These are phyloP conservation scores for Neofusicoccum ribis DNA, from an alignment of 2,329 filamentous ascomycete species.

Conservation along the genomic window DNA sequence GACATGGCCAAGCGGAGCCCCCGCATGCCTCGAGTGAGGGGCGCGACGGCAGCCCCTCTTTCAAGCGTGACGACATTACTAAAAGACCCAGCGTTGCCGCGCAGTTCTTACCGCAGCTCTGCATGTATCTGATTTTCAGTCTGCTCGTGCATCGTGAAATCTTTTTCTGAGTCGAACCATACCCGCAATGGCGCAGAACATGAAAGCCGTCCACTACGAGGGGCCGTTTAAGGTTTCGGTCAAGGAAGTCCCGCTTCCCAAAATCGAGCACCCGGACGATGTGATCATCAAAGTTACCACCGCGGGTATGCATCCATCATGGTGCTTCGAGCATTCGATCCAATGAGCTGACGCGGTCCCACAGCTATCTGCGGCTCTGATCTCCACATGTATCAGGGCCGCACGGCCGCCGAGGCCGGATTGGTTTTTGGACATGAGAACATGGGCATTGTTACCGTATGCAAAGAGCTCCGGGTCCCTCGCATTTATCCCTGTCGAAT, in stretches of 20 bases:
- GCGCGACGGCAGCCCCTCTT: no score
- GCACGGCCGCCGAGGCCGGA: constrained; percentile 62
- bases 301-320: constrained; percentile 40
- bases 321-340: background rate
- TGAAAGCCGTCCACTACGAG: constrained; percentile 66
- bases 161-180: no score
- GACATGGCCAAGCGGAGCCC: no score
- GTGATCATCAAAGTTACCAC: constrained; percentile 66
- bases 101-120: no score
- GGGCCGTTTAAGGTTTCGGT: constrained; percentile 64
- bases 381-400: constrained; percentile 63
- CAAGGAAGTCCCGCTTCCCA: constrained; percentile 59
- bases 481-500: no score
- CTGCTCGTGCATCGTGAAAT: no score
- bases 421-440: constrained; percentile 65
- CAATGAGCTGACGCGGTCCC: background rate
- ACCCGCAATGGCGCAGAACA: constrained; percentile 36
- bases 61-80: no score
- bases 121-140: no score
- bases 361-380: constrained; percentile 56
- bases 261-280: constrained; percentile 64
- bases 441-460: constrained; percentile 54
- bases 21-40: no score
- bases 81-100: no score
- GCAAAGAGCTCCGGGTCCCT: background rate